phyloP scores from a whole-genome alignment of 1,284 basidiomycete genomes.

The Kwoniella shivajii region DNA sequence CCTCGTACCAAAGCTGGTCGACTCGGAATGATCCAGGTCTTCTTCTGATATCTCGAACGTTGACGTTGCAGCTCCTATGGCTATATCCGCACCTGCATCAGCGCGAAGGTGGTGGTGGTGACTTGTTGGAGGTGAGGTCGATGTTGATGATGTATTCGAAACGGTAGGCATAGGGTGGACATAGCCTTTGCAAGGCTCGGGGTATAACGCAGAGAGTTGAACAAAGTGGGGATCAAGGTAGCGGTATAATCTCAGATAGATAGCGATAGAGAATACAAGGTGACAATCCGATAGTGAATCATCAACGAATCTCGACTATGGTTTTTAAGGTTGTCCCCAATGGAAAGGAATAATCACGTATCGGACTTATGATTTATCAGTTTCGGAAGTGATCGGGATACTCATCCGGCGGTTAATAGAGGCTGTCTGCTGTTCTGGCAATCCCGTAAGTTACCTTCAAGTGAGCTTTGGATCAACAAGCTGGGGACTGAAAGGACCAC shows the following conservation, averaged over 20 bases:
- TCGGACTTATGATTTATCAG: background rate
- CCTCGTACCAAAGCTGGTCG: slow-evolving; percentile 8
- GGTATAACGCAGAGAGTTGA: background rate
- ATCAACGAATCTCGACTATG: slow-evolving; percentile 2
- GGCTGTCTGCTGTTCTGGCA: no score
- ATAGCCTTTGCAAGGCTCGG: background rate
- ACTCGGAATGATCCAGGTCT: slow-evolving; percentile 15
- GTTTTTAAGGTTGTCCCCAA: background rate
- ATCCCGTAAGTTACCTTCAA: no score
- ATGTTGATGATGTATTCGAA: background rate
- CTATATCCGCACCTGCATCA: slow-evolving; percentile 13
- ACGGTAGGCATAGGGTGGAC: slow-evolving; percentile 3
- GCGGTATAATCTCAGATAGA: background rate
- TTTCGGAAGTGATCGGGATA: background rate
- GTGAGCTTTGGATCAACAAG: no score
- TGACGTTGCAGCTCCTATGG: slow-evolving; percentile 12
- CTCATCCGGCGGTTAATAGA: background rate
- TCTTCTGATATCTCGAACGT: slow-evolving; percentile 20
- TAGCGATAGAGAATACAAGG: background rate
- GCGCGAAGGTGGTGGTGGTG: background rate
- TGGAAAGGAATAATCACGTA: background rate
- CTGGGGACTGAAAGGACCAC: no score
- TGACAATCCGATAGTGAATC: background rate
- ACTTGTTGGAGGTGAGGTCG: background rate
- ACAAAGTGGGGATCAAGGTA: background rate